These are phyloP conservation scores for Fusarium heterosporum DNA, from an alignment of 2,329 filamentous ascomycete genomes.

Conservation along the genomic window DNA sequence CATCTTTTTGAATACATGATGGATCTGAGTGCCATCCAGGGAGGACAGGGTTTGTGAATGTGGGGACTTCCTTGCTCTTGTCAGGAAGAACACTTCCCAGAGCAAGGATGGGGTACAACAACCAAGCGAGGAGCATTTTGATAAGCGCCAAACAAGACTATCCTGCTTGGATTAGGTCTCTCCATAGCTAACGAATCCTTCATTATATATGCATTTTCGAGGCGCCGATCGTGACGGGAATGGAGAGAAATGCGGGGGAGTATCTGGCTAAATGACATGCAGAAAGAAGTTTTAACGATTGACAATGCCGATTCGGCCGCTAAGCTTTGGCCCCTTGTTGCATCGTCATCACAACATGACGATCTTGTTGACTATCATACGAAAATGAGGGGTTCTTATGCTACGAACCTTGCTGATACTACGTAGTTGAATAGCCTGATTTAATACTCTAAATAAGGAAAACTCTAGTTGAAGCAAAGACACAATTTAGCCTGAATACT, in stretches of 20 bases:
- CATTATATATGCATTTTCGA: background rate
- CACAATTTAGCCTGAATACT: constrained; percentile 20
- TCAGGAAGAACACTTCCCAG: constrained; percentile 7
- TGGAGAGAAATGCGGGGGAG: constrained; percentile 18
- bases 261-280: background rate
- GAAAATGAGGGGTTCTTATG: constrained; percentile 8
- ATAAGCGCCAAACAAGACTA: background rate
- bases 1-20: constrained; percentile 57
- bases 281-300: background rate
- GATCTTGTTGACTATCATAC: constrained; percentile 13
- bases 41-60: constrained; percentile 57
- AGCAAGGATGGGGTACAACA: background rate
- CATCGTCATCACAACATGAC: constrained; percentile 1
- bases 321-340: constrained; percentile 3
- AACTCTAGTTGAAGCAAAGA: background rate
- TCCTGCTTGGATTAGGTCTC: background rate
- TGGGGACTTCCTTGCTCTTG: background rate
- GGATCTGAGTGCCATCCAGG: constrained; percentile 64
- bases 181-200: background rate
- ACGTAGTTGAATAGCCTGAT: constrained; percentile 13
- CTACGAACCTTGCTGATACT: background rate
- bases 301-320: constrained; percentile 18
- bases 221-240: background rate
- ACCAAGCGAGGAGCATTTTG: constrained; percentile 11
- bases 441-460: background rate